phyloP scores from a whole-genome alignment of 2,329 filamentous ascomycete genomes.

The Nakataea oryzae region DNA sequence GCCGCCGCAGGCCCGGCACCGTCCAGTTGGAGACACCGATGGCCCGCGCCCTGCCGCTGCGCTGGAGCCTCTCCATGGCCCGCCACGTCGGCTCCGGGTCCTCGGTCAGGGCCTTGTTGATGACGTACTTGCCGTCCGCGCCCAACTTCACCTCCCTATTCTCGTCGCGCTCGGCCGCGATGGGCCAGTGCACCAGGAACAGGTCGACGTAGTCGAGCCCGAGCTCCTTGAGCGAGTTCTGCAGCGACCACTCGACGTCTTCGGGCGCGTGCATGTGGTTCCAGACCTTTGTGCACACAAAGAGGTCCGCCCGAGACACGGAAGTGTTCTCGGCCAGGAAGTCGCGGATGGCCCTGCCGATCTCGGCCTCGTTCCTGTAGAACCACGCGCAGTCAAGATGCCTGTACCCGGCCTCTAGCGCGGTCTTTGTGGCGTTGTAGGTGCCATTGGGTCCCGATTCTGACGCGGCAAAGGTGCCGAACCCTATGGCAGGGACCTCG shows the following conservation, averaged over 20 bases:
- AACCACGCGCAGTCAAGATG: conserved; percentile 1
- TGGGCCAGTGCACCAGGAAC: conserved; percentile 39
- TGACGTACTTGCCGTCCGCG: conserved; percentile 1
- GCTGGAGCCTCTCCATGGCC: conserved; percentile 49
- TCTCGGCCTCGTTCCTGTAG: conserved; percentile 35
- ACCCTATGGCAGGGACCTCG: conserved; percentile 45
- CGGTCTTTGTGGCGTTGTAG: not conserved
- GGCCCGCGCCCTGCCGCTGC: conserved; percentile 40
- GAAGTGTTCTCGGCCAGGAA: conserved; percentile 14
- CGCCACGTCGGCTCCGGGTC: conserved; percentile 40
- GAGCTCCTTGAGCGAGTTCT: conserved; percentile 29
- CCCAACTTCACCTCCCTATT: not conserved
- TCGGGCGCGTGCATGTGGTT: conserved; percentile 40
- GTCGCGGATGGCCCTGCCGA: conserved; percentile 35
- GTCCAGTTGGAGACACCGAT: conserved; percentile 53
- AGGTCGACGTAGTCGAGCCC: conserved; percentile 35
- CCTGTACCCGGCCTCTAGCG: conserved; percentile 8
- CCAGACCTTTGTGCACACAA: conserved; percentile 52
- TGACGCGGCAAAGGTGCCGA: conserved; percentile 23
- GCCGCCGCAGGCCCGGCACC: conserved; percentile 38
- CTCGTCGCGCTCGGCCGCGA: conserved; percentile 6
- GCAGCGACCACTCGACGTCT: conserved; percentile 18
- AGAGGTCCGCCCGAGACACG: conserved; percentile 34
- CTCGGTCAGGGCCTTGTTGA: conserved; percentile 1
- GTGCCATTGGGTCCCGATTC: conserved; percentile 5